These are phyloP conservation scores for Cyberlindnera maclurae DNA, from an alignment of 805 yeast genomes.

Conservation along the genomic window DNA sequence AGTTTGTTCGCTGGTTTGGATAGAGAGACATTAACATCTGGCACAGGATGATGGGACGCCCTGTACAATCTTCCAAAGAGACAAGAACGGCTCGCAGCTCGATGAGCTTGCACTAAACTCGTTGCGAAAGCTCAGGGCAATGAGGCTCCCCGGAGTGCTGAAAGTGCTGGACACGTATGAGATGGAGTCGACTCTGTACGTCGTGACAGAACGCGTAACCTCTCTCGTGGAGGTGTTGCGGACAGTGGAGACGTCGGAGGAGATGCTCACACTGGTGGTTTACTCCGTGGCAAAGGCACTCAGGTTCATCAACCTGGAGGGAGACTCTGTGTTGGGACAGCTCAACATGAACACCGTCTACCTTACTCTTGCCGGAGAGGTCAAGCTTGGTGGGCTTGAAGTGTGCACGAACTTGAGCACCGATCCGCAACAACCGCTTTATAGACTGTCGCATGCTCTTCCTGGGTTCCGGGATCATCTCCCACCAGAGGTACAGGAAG, in stretches of 20 bases:
- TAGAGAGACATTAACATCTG: not conserved
- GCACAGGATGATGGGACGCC: constrained; percentile 38
- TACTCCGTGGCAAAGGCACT: constrained; percentile 48
- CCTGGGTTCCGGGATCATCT: constrained; percentile 27
- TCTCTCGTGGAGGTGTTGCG: constrained; percentile 41
- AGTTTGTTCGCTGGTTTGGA: constrained; percentile 5
- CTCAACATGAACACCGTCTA: constrained; percentile 50
- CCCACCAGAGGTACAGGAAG: constrained; percentile 48
- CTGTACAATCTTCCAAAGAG: constrained; percentile 64
- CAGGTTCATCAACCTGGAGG: constrained; percentile 49
- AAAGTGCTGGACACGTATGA: constrained; percentile 57
- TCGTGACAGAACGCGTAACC: constrained; percentile 60
- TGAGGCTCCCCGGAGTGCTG: constrained; percentile 66
- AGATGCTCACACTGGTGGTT: constrained; percentile 46
- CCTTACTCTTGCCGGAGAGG: constrained; percentile 66
- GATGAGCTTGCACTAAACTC: constrained; percentile 38
- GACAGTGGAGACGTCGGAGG: constrained; percentile 25
- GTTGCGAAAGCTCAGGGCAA: constrained; percentile 40
- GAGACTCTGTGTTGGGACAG: constrained; percentile 55
- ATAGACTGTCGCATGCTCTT: constrained; percentile 28
- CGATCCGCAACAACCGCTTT: constrained; percentile 25
- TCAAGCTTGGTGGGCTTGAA: constrained; percentile 84
- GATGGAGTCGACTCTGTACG: constrained; percentile 46
- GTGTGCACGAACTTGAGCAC: constrained; percentile 41
- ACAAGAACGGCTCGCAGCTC: constrained; percentile 31